Percentiles rank a stretch among this genome's conserved stretches.
phyloP scores from a whole-genome alignment of 768 basidiomycete genomes.

The Auricularia heimuer region DNA sequence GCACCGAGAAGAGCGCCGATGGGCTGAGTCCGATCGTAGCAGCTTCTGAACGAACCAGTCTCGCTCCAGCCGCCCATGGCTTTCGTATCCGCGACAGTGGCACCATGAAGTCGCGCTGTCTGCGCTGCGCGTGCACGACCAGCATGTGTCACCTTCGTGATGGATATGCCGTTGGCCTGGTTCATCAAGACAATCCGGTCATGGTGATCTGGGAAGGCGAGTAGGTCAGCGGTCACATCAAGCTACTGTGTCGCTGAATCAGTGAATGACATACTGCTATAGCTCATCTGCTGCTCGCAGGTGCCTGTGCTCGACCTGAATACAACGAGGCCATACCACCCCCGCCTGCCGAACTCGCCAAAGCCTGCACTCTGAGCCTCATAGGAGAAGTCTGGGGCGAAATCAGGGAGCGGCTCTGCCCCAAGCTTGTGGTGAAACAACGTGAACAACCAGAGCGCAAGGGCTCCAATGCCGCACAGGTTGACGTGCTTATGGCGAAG shows the following conservation, averaged over 20 bases:
- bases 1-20: conserved; percentile 22
- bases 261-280: conserved; percentile 19
- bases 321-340: conserved; percentile 20
- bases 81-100: conserved; percentile 18
- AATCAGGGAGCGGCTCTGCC: conserved; percentile 11
- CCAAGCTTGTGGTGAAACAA: conserved; percentile 20
- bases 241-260: too few relatives aligned
- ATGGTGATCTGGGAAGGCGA: conserved; percentile 22
- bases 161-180: conserved; percentile 14
- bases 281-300: conserved; percentile 16
- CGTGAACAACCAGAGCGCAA: conserved; percentile 20
- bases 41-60: conserved; percentile 14
- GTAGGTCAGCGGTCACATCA: too few relatives aligned
- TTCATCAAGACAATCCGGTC: conserved; percentile 19
- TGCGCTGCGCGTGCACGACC: conserved; percentile 20
- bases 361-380: conserved; percentile 10
- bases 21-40: conserved; percentile 24
- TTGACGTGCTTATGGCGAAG: conserved; percentile 20
- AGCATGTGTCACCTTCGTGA: conserved; percentile 25
- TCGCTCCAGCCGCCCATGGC: conserved; percentile 24
- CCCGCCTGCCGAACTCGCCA: conserved; percentile 18
- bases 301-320: conserved; percentile 15
- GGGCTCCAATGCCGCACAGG: conserved; percentile 21
- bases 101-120: conserved; percentile 22
- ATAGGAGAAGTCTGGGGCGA: conserved; percentile 23